phyloP scores from a whole-genome alignment of 1,284 basidiomycete genomes.

The Sphagnurus paluster region DNA sequence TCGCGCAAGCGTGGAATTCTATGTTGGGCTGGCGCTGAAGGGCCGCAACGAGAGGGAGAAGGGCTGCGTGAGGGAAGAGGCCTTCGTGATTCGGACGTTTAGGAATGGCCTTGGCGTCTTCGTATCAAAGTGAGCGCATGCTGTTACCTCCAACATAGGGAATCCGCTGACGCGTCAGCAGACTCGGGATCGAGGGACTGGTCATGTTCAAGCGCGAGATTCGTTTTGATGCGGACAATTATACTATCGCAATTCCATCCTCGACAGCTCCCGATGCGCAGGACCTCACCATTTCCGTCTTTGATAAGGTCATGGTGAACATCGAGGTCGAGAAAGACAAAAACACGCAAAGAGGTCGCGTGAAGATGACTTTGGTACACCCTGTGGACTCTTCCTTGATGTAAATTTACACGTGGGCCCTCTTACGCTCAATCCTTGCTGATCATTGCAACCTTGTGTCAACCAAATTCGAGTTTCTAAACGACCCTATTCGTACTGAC shows the following conservation, averaged over 20 bases:
- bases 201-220: constrained; percentile 90
- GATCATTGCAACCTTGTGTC: too few species aligned
- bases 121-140: constrained; percentile 76
- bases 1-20: constrained; percentile 95
- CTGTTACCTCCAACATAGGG: not conserved
- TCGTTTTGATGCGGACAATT: constrained; percentile 90
- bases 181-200: constrained; percentile 91
- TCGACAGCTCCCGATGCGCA: constrained; percentile 31
- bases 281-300: constrained; percentile 76
- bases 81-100: constrained; percentile 94
- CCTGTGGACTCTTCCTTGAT: constrained; percentile 58
- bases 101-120: constrained; percentile 96
- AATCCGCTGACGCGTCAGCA: constrained; percentile 30
- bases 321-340: constrained; percentile 94
- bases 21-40: constrained; percentile 91
- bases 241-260: constrained; percentile 74
- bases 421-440: too few species aligned
- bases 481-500: too few species aligned
- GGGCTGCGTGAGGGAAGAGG: constrained; percentile 74
- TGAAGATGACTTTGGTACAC: constrained; percentile 84
- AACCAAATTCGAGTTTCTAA: too few species aligned
- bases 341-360: constrained; percentile 91
- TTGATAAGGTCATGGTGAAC: constrained; percentile 89
- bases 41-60: constrained; percentile 51
- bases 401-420: too few species aligned